Evolutionary conservation across 192 early-diverging fungal genomes (phyloP).

Genomic region (Phlyctochytrium arcticum): DNA sequence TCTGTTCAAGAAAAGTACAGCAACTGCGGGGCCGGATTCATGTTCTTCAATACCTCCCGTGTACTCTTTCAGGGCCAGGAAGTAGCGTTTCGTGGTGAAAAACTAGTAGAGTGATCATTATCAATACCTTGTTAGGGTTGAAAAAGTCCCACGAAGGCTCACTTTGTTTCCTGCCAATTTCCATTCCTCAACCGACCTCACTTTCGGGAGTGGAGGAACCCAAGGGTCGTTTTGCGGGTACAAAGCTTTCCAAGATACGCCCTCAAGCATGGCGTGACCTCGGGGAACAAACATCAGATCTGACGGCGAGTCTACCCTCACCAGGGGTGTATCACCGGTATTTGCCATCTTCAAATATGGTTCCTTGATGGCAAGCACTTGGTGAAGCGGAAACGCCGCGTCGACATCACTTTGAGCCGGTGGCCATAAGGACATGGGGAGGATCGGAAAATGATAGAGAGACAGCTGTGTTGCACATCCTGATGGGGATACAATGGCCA

Average conservation of each 20-base stretch:
- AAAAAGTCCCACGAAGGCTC: not conserved
- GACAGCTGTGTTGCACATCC: not conserved
- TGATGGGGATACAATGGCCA: not conserved
- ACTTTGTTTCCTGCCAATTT: not conserved
- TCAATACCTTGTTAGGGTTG: not conserved
- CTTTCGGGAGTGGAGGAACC: not conserved
- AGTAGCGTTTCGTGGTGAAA: not conserved
- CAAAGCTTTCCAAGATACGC: not conserved
- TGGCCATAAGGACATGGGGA: not conserved
- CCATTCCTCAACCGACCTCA: not conserved
- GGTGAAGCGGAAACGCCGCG: not conserved
- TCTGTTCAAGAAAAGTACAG: not conserved
- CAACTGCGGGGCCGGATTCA: too few relatives aligned
- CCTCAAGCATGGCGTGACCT: not conserved
- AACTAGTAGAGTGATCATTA: not conserved
- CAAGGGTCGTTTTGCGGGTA: not conserved
- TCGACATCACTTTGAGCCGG: not conserved
- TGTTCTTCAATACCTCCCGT: not conserved
- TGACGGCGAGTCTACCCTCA: conserved; percentile 1
- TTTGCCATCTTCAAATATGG: not conserved
- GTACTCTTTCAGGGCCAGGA: not conserved
- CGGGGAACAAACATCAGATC: not conserved
- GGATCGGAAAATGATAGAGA: not conserved
- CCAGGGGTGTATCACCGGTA: not conserved
- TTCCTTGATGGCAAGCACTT: not conserved